These are phyloP conservation scores for Solanum arcanum DNA, from an alignment of 257 asterid species.

Conservation along the genomic window DNA sequence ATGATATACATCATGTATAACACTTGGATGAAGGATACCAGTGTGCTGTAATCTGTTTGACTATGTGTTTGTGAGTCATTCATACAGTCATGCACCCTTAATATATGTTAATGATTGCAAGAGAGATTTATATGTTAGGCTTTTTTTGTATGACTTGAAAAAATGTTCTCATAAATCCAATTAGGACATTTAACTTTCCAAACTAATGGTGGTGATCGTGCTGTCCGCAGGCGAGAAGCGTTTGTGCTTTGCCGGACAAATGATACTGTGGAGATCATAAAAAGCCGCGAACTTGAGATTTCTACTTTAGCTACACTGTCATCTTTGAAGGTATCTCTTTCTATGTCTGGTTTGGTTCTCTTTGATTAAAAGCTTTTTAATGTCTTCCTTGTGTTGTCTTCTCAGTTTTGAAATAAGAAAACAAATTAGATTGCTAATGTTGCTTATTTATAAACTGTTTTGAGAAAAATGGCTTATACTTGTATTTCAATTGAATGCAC, in stretches of 20 bases:
- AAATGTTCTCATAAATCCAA: background rate
- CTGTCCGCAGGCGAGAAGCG: conserved; percentile 51
- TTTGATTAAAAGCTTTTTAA: background rate
- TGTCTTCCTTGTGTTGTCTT: background rate
- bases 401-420: background rate
- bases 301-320: conserved; percentile 66
- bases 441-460: background rate
- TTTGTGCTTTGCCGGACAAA: conserved; percentile 60
- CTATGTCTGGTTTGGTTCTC: background rate
- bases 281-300: conserved; percentile 52
- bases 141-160: background rate
- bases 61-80: background rate
- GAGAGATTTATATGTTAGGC: background rate
- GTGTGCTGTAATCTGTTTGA: background rate
- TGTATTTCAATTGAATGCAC: background rate
- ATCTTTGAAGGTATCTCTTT: conserved; percentile 46
- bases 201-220: background rate
- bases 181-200: background rate
- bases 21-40: background rate
- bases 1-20: background rate
- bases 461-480: background rate
- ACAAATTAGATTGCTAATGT: background rate
- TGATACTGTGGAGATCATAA: conserved; percentile 31
- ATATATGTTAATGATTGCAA: background rate
- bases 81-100: background rate